Base-by-base conservation (phyloP, 345 rosid genomes). In the Diplotaxis tenuifolia region DNA sequence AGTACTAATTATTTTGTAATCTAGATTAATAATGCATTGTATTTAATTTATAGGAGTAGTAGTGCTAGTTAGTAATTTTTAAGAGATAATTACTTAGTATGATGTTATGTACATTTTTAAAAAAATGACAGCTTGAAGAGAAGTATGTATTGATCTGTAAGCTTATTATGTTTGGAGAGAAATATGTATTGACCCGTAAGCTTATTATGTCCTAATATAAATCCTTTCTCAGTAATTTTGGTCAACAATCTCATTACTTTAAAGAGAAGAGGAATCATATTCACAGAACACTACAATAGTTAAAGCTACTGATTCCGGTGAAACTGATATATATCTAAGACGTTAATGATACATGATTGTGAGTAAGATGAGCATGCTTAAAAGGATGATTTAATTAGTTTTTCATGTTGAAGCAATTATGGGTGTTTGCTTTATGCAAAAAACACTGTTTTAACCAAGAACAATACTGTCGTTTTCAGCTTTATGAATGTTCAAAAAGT, bases 391-490 rank as follows among this genome's bases (percentile, higher is more conserved):
- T 42, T 70, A 58, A 20, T 36, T 77, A 71, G 32, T 55, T 42
- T 65, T 18, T 31, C 72, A 19, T 34, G 55, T 65, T 49, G 72
- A 47, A 4, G 72, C 68, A 77, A 77, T 77, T 77, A 77, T 77
- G 49, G 12, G 32, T 36, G n/a, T 42, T 70, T 58, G 63, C 76
- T 76, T 77, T 77, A 65, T 32, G 67, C 18, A 29, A 32, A 65
- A 62, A 57, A 70, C 66, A 71, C 36, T 63, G 66, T 62, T 68
- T 52, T 54, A 56, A 69, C 65, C 63, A 76, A 76, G 61, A 70
- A 69, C 66, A 56, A 45, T 55, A 45, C 66, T 70, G 71, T 76
- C 79, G 68, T 77, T 71, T 77, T 71, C 80, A 71, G 73, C 80
- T 71, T 77, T 77, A 59, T 71, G 50, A 71, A 77, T 71, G 58